phyloP scores from a whole-genome alignment of 306 rosid genomes.

The Pterocarpus macrocarpus region DNA sequence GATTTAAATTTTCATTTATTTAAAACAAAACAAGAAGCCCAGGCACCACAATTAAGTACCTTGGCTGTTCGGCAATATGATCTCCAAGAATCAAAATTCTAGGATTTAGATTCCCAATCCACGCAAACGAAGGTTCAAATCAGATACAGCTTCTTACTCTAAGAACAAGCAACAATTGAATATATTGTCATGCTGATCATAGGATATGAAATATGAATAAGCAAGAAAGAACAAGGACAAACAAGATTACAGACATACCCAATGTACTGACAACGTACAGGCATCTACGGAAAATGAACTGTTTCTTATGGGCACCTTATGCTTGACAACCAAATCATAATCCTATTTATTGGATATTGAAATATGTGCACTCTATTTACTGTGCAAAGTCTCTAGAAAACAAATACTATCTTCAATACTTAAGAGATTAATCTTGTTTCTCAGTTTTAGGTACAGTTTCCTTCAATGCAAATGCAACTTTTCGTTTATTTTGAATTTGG shows the following conservation, averaged over 20 bases:
- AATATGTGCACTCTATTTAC: slow-evolving; percentile 51
- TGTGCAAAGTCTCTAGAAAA: slow-evolving; percentile 51
- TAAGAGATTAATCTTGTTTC: slow-evolving; percentile 41
- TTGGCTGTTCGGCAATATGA: not conserved
- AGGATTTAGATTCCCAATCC: not conserved
- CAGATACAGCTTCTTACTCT: slow-evolving; percentile 5
- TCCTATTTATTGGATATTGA: slow-evolving; percentile 42
- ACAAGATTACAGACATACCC: slow-evolving; percentile 21
- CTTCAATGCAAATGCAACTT: slow-evolving; percentile 36
- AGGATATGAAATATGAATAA: not conserved
- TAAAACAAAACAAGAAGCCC: not conserved
- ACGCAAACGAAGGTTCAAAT: not conserved
- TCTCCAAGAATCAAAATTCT: not conserved
- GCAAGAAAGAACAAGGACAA: not conserved
- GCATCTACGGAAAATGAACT: not conserved
- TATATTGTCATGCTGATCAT: slow-evolving; percentile 14
- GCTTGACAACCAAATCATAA: slow-evolving; percentile 39
- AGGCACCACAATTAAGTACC: not conserved
- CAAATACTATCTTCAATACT: slow-evolving; percentile 34
- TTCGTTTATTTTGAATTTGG: slow-evolving; percentile 60
- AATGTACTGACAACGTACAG: slow-evolving; percentile 10
- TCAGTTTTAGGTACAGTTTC: slow-evolving; percentile 43
- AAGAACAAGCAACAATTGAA: slow-evolving; percentile 34
- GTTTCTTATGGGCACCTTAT: slow-evolving; percentile 28
- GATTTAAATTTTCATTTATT: slow-evolving; percentile 10